Conservation (phyloP, 345 rosid genomes). For the Eucalyptus fibrosa region DNA sequence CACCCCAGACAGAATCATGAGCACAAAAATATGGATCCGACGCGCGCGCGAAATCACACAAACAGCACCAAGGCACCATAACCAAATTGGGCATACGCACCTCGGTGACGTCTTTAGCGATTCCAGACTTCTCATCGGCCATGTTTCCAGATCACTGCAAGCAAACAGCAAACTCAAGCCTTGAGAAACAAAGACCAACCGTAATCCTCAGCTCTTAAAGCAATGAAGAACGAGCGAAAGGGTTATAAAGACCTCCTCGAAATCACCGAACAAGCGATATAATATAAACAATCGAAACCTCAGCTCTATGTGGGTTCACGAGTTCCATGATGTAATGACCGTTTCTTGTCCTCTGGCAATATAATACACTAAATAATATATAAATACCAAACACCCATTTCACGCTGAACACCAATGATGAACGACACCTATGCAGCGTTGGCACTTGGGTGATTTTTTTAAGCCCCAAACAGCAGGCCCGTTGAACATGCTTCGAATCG, state of each 20-base stretch:
- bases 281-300: background rate
- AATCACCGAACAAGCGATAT: background rate
- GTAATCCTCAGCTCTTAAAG: background rate
- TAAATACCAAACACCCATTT: background rate
- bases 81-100: constrained; percentile 11
- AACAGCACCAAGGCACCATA: background rate
- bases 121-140: constrained; percentile 32
- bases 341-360: background rate
- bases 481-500: background rate
- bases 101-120: constrained; percentile 82
- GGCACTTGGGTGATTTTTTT: background rate
- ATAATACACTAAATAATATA: background rate
- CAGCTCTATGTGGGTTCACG: background rate
- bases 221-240: background rate
- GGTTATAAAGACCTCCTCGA: background rate
- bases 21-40: background rate
- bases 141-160: constrained; percentile 19
- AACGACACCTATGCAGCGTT: background rate
- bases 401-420: background rate
- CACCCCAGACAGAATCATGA: background rate
- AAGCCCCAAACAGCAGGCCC: background rate
- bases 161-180: background rate
- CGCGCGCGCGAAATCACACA: background rate
- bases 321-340: background rate
- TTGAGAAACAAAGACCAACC: background rate